phyloP scores from a whole-genome alignment of 768 basidiomycete species.

The Chlorophyllum brunneum region DNA sequence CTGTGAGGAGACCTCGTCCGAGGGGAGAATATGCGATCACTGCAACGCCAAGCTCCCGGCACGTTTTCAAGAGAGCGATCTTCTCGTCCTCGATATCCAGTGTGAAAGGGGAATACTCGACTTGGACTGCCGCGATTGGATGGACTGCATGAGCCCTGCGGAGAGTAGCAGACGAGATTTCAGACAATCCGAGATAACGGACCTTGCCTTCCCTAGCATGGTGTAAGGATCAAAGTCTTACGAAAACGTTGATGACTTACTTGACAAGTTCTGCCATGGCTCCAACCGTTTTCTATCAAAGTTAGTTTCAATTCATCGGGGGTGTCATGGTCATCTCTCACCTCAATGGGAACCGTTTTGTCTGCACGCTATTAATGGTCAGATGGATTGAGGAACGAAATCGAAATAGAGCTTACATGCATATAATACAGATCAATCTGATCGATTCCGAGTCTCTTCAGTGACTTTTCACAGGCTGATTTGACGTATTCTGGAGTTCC shows the following conservation, averaged over 20 bases:
- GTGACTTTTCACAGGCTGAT: slow-evolving; percentile 32
- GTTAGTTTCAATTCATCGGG: background rate
- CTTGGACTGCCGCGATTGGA: slow-evolving; percentile 45
- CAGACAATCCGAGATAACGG: slow-evolving; percentile 50
- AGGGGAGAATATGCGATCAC: slow-evolving; percentile 51
- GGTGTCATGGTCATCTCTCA: slow-evolving; percentile 16
- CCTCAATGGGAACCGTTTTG: slow-evolving; percentile 43
- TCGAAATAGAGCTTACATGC: slow-evolving; percentile 27
- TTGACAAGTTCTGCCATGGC: slow-evolving; percentile 50
- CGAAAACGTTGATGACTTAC: slow-evolving; percentile 33
- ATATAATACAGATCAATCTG: slow-evolving; percentile 44
- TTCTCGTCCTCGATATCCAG: slow-evolving; percentile 43
- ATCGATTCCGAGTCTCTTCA: slow-evolving; percentile 38
- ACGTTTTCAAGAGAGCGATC: slow-evolving; percentile 37
- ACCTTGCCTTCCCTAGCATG: slow-evolving; percentile 42
- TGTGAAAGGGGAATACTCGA: slow-evolving; percentile 49
- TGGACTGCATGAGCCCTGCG: slow-evolving; percentile 49
- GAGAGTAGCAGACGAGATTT: slow-evolving; percentile 41
- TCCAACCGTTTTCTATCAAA: slow-evolving; percentile 30
- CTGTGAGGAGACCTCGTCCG: slow-evolving; percentile 50
- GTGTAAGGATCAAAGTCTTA: too few relatives aligned
- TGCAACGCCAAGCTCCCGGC: slow-evolving; percentile 44
- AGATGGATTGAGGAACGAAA: background rate
- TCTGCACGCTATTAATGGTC: slow-evolving; percentile 31
- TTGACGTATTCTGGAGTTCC: slow-evolving; percentile 36